phyloP scores from a whole-genome alignment of 148 eudicot genomes.

The Camellia japonica region DNA sequence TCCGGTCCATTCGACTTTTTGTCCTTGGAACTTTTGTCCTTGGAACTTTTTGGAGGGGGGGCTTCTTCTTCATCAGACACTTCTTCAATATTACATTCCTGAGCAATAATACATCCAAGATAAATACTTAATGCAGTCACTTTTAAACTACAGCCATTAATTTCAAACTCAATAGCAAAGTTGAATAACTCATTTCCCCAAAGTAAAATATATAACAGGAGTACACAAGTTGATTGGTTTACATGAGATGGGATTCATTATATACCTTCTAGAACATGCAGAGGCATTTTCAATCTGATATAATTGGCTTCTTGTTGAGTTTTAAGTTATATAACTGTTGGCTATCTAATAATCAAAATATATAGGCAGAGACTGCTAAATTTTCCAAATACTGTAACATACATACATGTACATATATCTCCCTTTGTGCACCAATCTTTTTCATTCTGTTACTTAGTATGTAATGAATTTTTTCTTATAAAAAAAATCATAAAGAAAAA shows the following conservation, averaged over 20 bases:
- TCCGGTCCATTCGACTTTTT: slow-evolving; percentile 94
- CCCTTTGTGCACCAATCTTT: too few relatives aligned
- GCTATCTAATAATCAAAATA: too few relatives aligned
- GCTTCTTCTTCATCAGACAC: slow-evolving; percentile 75
- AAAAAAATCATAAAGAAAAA: too few relatives aligned
- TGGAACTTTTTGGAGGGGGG: slow-evolving; percentile 74
- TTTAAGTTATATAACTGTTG: too few relatives aligned
- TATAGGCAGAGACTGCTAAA: too few relatives aligned
- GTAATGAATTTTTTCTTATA: too few relatives aligned
- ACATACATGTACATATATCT: too few relatives aligned
- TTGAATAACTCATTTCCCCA: background rate
- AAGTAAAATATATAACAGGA: background rate
- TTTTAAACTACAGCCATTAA: background rate
- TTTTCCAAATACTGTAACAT: too few relatives aligned
- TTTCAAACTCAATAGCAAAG: background rate
- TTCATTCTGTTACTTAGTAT: too few relatives aligned
- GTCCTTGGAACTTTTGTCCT: slow-evolving; percentile 76
- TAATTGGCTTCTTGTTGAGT: too few relatives aligned
- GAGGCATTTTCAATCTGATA: slow-evolving; percentile 22
- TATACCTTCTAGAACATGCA: background rate
- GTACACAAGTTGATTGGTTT: background rate
- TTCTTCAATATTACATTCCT: slow-evolving; percentile 95
- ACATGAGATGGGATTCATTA: background rate
- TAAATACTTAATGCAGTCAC: background rate
- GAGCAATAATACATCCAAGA: slow-evolving; percentile 16